Evolutionary conservation across 2,329 filamentous ascomycete genomes (phyloP).

Genomic region (Sclerotinia trifoliorum): DNA sequence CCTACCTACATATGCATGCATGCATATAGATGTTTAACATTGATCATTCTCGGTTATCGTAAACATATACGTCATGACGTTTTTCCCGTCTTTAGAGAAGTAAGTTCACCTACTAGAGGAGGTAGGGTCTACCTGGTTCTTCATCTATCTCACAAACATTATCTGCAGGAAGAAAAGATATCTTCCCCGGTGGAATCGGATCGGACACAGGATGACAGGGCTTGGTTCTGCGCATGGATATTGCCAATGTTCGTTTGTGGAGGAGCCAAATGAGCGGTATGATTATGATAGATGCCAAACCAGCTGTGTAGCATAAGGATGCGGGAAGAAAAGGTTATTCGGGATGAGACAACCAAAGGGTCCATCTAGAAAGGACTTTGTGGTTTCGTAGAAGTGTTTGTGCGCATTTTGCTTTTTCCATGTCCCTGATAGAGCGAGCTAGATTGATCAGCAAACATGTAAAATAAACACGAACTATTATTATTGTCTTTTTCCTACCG

Average conservation of each 20-base stretch:
- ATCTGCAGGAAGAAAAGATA: neutral
- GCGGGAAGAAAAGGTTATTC: neutral
- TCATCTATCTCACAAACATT: neutral
- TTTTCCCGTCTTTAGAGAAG: neutral
- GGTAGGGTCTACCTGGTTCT: too few species aligned
- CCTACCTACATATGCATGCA: too few species aligned
- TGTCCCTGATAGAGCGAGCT: constrained; percentile 4
- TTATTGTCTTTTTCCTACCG: neutral
- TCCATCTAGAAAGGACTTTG: neutral
- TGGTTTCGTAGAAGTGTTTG: neutral
- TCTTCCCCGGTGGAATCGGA: neutral
- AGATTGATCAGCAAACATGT: neutral
- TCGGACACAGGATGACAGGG: neutral
- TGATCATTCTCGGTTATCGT: neutral
- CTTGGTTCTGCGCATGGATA: neutral
- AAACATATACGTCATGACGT: constrained; percentile 6
- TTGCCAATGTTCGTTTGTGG: neutral
- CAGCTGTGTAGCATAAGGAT: neutral
- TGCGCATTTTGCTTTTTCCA: neutral
- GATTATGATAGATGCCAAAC: neutral
- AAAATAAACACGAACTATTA: neutral
- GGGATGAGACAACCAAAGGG: neutral
- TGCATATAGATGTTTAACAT: neutral
- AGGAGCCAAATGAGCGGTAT: neutral
- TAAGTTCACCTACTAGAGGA: neutral